These are phyloP conservation scores for Blastobotrys capitulatus DNA, from an alignment of 1,139 yeast genomes.

Conservation along the genomic window DNA sequence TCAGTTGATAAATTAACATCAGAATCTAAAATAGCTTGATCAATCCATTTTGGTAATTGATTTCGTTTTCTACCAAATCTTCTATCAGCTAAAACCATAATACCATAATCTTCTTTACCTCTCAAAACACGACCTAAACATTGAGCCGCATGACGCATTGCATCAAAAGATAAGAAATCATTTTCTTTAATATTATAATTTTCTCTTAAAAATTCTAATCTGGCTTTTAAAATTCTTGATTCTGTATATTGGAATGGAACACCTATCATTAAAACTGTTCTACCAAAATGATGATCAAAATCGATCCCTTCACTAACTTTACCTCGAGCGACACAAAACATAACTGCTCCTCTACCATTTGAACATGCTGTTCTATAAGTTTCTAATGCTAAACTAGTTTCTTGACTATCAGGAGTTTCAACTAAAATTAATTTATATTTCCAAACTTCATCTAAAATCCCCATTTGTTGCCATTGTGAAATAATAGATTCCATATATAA, in stretches of 20 bases:
- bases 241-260: constrained; percentile 98
- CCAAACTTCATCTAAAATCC: constrained; percentile 97
- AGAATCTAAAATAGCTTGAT: constrained; percentile 86
- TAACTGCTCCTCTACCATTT: constrained; percentile 95
- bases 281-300: constrained; percentile 97
- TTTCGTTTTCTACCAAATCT: constrained; percentile 79
- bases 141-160: constrained; percentile 99
- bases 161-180: constrained; percentile 94
- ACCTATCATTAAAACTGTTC: constrained; percentile 97
- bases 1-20: constrained; percentile 91
- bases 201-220: constrained; percentile 88
- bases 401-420: constrained; percentile 99
- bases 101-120: constrained; percentile 98
- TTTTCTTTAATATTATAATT: constrained; percentile 88
- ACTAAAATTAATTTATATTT: constrained; percentile 89
- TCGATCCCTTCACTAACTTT: constrained; percentile 98
- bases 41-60: constrained; percentile 96
- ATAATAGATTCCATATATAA: constrained; percentile 96
- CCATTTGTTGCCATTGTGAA: constrained; percentile 98
- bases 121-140: constrained; percentile 94
- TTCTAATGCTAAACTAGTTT: constrained; percentile 89
- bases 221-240: constrained; percentile 88
- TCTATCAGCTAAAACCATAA: constrained; percentile 95
- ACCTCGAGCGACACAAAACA: constrained; percentile 97
- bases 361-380: constrained; percentile 95